Evolutionary conservation across 257 asterid species (phyloP).

Genomic region (Nicotiana knightiana): DNA sequence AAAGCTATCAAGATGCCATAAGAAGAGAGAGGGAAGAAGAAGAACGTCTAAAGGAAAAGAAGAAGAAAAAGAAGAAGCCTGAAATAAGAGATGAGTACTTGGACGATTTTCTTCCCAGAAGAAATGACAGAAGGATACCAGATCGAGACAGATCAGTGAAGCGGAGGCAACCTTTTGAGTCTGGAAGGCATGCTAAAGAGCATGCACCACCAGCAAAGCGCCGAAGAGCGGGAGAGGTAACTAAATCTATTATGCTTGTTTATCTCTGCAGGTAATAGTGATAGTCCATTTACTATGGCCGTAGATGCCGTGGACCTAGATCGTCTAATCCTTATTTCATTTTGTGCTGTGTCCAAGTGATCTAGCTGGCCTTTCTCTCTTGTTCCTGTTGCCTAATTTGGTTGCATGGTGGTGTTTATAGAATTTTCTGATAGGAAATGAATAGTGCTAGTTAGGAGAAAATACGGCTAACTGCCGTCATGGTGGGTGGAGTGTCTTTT

Average conservation of each 20-base stretch:
- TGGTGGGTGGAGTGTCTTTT: not conserved
- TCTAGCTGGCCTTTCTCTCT: not conserved
- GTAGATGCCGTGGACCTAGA: not conserved
- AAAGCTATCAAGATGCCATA: slow-evolving; percentile 61
- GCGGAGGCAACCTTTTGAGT: slow-evolving; percentile 52
- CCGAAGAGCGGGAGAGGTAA: slow-evolving; percentile 93
- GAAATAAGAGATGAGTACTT: slow-evolving; percentile 59
- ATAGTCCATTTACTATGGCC: not conserved
- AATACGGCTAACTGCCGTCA: not conserved
- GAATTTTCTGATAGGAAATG: not conserved
- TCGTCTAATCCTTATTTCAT: not conserved
- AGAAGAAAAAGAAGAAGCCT: slow-evolving; percentile 67
- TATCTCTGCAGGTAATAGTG: not conserved
- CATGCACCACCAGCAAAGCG: slow-evolving; percentile 68
- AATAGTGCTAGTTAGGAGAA: not conserved
- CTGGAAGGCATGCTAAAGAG: slow-evolving; percentile 41
- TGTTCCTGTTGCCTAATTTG: not conserved
- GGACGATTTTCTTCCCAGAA: slow-evolving; percentile 61
- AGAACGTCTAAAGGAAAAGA: slow-evolving; percentile 57
- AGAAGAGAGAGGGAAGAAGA: slow-evolving; percentile 95
- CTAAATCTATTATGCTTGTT: slow-evolving; percentile 1
- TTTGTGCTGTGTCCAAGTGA: slow-evolving; percentile 1
- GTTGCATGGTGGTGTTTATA: not conserved
- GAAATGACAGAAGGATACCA: slow-evolving; percentile 63
- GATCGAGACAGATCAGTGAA: slow-evolving; percentile 60